A percentile compares a stretch with the other conserved stretches of the same genome.
Conservation (phyloP, 2,329 filamentous ascomycete genomes). For the Xylaria sp. region DNA sequence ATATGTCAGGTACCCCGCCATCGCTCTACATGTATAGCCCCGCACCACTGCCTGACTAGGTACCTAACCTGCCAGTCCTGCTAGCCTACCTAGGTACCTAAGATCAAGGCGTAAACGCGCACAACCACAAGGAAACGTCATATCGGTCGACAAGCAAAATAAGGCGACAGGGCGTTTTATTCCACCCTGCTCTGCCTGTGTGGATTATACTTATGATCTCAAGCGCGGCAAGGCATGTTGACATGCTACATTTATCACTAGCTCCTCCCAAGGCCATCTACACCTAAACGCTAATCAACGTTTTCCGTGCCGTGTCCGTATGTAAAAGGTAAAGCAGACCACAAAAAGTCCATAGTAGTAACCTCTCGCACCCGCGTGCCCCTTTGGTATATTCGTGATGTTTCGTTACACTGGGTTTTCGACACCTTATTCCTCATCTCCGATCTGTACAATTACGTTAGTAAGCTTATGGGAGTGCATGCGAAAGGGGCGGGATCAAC, state of each 20-base stretch:
- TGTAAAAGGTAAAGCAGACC: slow-evolving; percentile 14
- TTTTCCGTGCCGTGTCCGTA: slow-evolving; percentile 14
- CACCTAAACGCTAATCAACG: slow-evolving; percentile 6
- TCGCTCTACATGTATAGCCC: slow-evolving; percentile 9
- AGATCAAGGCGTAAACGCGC: too few relatives aligned
- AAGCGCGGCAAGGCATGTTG: slow-evolving; percentile 5
- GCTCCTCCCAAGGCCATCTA: slow-evolving; percentile 7
- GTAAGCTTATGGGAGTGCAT: slow-evolving; percentile 18
- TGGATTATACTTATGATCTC: too few relatives aligned
- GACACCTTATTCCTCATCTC: slow-evolving; percentile 61
- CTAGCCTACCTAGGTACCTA: too few relatives aligned
- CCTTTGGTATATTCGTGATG: slow-evolving; percentile 23
- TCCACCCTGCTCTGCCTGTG: slow-evolving; percentile 4
- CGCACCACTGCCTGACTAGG: slow-evolving; percentile 19
- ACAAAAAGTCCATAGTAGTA: slow-evolving; percentile 8
- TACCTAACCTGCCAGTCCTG: too few relatives aligned
- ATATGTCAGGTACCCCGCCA: neutral
- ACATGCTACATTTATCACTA: slow-evolving; percentile 4
- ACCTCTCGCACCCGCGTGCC: slow-evolving; percentile 10
- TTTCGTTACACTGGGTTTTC: slow-evolving; percentile 22
- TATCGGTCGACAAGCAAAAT: neutral
- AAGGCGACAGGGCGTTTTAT: slow-evolving; percentile 1
- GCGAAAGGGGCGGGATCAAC: slow-evolving; percentile 30
- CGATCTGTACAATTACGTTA: slow-evolving; percentile 62
- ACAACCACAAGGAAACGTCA: neutral